phyloP scores from a whole-genome alignment of 345 rosid genomes.

The Aegle marmelos region DNA sequence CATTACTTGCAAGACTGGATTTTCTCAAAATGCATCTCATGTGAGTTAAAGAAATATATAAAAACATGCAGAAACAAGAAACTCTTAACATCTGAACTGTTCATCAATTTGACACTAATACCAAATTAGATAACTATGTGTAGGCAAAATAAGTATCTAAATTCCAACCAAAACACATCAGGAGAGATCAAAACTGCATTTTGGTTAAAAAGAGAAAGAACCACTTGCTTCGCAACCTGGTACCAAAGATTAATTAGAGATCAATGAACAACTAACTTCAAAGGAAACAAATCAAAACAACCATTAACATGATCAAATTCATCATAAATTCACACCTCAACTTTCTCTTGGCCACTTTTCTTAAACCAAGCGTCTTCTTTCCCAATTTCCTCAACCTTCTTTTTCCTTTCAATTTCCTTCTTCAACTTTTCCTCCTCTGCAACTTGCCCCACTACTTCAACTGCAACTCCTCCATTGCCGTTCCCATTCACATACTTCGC shows the following conservation, averaged over 20 bases:
- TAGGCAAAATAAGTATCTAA: background rate
- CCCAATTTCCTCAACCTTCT: constrained; percentile 91
- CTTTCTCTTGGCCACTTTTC: constrained; percentile 29
- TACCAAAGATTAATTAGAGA: background rate
- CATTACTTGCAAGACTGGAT: background rate
- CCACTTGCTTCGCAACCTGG: background rate
- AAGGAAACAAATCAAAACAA: background rate
- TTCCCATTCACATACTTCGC: constrained; percentile 61
- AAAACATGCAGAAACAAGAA: background rate
- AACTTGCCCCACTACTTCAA: constrained; percentile 21
- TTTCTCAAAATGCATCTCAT: background rate
- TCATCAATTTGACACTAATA: background rate
- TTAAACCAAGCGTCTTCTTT: constrained; percentile 97
- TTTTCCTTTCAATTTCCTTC: constrained; percentile 69
- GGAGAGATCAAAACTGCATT: background rate
- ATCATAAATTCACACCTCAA: constrained; percentile 44
- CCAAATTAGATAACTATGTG: background rate
- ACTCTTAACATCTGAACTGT: background rate
- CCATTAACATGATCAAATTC: background rate
- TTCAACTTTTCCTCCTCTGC: constrained; percentile 13
- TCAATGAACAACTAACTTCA: background rate
- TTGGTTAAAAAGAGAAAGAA: background rate
- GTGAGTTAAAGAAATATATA: background rate
- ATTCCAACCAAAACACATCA: background rate
- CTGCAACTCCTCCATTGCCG: constrained; percentile 28